Evolutionary conservation across 2,329 filamentous ascomycete genomes (phyloP).

Genomic region (Fusarium sp.): DNA sequence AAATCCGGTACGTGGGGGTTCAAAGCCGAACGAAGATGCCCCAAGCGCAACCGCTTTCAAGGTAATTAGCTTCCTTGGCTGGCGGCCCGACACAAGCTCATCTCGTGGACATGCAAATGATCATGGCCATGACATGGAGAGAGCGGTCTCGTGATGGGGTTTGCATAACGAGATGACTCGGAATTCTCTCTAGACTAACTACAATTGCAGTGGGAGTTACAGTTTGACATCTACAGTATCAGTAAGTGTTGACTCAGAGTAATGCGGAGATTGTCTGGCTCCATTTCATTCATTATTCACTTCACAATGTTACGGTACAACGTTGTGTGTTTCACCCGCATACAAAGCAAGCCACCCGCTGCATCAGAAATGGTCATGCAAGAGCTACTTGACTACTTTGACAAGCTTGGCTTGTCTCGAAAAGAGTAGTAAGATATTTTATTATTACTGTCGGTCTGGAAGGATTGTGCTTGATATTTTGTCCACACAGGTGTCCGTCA

Average conservation of each 20-base stretch:
- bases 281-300: slow-evolving; percentile 1
- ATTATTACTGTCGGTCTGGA: slow-evolving; percentile 2
- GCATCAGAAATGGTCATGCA: slow-evolving; percentile 36
- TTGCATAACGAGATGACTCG: slow-evolving; percentile 19
- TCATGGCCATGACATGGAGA: slow-evolving; percentile 8
- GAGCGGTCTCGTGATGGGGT: slow-evolving; percentile 32
- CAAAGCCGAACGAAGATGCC: slow-evolving; percentile 18
- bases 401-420: slow-evolving; percentile 8
- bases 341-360: slow-evolving; percentile 37
- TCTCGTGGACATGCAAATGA: slow-evolving; percentile 21
- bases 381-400: slow-evolving; percentile 7
- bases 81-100: slow-evolving; percentile 31
- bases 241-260: slow-evolving; percentile 8
- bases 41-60: slow-evolving; percentile 15
- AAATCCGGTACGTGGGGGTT: slow-evolving; percentile 22
- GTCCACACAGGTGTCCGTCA: slow-evolving; percentile 19
- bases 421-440: not conserved
- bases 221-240: not conserved
- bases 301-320: slow-evolving; percentile 27
- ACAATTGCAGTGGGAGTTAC: not conserved
- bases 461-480: not conserved
- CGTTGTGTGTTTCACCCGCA: slow-evolving; percentile 34
- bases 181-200: not conserved
- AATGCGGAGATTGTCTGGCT: slow-evolving; percentile 8
- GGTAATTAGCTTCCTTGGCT: slow-evolving; percentile 29